Percentiles rank a stretch among this genome's conserved stretches.
These are phyloP conservation scores for Aureobasidium melanogenum DNA, from an alignment of 2,329 filamentous ascomycete species.

Conservation along the genomic window DNA sequence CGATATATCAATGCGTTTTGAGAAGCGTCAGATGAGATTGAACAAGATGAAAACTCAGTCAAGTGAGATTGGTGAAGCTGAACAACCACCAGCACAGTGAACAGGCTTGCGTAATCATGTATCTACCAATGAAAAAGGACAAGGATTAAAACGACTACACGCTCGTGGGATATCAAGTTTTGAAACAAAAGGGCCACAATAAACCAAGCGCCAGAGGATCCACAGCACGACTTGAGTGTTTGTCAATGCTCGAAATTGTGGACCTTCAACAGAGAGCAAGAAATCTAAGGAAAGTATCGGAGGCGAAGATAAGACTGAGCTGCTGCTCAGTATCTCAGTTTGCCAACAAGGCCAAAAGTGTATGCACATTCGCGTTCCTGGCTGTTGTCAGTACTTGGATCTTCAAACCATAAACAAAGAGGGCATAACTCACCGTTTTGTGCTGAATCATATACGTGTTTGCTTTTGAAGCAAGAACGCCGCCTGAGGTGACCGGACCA, in stretches of 20 bases:
- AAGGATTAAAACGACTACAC: neutral
- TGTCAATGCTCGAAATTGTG: neutral
- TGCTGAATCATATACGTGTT: slow-evolving; percentile 55
- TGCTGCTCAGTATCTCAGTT: slow-evolving; percentile 36
- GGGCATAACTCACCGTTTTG: slow-evolving; percentile 26
- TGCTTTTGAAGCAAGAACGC: slow-evolving; percentile 45
- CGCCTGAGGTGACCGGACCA: slow-evolving; percentile 43
- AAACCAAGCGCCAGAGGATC: neutral
- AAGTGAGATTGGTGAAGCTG: neutral
- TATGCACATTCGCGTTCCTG: slow-evolving; percentile 42
- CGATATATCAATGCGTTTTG: neutral
- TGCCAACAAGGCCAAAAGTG: slow-evolving; percentile 41
- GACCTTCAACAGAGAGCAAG: neutral
- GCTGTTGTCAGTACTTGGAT: neutral
- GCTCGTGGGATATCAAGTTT: neutral
- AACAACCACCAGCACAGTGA: neutral
- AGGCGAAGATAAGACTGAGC: neutral
- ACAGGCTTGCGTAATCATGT: neutral
- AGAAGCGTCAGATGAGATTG: neutral
- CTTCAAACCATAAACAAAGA: neutral
- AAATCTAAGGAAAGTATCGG: neutral
- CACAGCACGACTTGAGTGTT: neutral
- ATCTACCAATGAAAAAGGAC: neutral
- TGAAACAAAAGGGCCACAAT: slow-evolving; percentile 1
- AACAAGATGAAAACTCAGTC: neutral